Base-by-base conservation (phyloP, 805 yeast genomes). In the Teunomyces kruisii region DNA sequence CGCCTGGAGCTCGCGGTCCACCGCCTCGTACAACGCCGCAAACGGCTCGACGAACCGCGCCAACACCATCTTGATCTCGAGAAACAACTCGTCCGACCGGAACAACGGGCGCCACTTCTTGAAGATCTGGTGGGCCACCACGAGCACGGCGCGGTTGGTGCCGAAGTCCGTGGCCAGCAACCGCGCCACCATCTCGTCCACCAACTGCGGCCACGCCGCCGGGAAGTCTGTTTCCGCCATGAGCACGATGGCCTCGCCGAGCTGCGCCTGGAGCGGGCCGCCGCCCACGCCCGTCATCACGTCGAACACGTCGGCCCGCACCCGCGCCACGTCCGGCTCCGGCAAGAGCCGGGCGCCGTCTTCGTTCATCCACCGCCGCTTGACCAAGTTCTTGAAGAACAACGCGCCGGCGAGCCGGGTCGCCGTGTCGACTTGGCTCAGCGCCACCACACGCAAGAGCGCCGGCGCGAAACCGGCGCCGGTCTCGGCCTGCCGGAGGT, bases 211-310 rank as follows among this genome's bases (percentile, higher is more conserved):
- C 99, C 99, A 94, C 41, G 82, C 72, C 32, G 86, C 85, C 1
- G 99, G 99, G 68, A 94, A 94, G 63, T 94, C 99, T 47, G 90
- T 83, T 62, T 91, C 97, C 3, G 99, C 99, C 57, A 94, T 92
- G 43, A 88, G 73, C 12, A 96, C 83, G 45, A 95, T 83, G 1
- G 96, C 84, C 66, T 95, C 99, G 43, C 97, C 98, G 41, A 94
- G 79, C 69, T 95, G 99, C n/a, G 83, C 74, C 60, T 92, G 97
- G 45, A 94, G 70, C 53, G 83, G 79, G 40, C 79, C 79, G 5
- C 97, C 96, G 41, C n/a, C n/a, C n/a, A 90, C 70, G 30, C 79
- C 64, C 49, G 91, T 84, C 98, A 94, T 90, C 49, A 91, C 71
- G n/a, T 83, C 81, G 41, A 94, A 78, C 51, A 94, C 87, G 59